Percentiles rank a stretch among this genome's conserved stretches.
Conservation (phyloP, 257 asterid species). For the Pogostemon cablin region DNA sequence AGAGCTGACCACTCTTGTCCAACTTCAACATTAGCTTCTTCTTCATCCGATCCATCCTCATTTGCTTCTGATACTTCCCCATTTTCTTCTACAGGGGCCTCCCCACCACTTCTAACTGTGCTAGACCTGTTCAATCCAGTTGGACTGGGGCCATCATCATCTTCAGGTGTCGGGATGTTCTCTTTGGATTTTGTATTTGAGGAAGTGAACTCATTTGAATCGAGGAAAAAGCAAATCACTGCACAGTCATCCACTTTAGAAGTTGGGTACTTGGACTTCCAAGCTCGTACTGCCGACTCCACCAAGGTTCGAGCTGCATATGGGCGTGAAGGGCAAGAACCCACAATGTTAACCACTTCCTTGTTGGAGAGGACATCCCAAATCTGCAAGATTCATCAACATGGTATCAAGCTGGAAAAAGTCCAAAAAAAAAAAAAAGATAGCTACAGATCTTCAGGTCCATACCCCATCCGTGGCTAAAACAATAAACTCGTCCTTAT, state of each 20-base stretch:
- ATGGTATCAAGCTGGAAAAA: neutral
- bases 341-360: constrained; percentile 71
- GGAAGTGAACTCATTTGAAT: constrained; percentile 44
- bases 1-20: constrained; percentile 76
- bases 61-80: constrained; percentile 41
- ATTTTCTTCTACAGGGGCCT: constrained; percentile 32
- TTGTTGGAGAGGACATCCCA: constrained; percentile 93
- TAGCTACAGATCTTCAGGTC: neutral
- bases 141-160: constrained; percentile 30
- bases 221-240: constrained; percentile 80
- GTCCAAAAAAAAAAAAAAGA: neutral
- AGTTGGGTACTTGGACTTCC: constrained; percentile 80
- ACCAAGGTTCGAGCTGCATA: constrained; percentile 64
- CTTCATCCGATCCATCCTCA: constrained; percentile 49
- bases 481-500: constrained; percentile 75
- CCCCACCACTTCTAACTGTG: constrained; percentile 36
- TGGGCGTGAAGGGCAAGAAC: constrained; percentile 56
- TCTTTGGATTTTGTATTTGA: constrained; percentile 42
- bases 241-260: constrained; percentile 87
- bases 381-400: constrained; percentile 44
- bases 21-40: constrained; percentile 32
- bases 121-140: constrained; percentile 39
- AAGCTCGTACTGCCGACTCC: constrained; percentile 68
- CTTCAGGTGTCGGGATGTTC: constrained; percentile 34
- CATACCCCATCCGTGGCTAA: constrained; percentile 89